A percentile compares a stretch with the other conserved stretches of the same genome.
These are phyloP conservation scores for Vitis amurensis DNA, from an alignment of 164 flowering plant genomes.

Conservation along the genomic window DNA sequence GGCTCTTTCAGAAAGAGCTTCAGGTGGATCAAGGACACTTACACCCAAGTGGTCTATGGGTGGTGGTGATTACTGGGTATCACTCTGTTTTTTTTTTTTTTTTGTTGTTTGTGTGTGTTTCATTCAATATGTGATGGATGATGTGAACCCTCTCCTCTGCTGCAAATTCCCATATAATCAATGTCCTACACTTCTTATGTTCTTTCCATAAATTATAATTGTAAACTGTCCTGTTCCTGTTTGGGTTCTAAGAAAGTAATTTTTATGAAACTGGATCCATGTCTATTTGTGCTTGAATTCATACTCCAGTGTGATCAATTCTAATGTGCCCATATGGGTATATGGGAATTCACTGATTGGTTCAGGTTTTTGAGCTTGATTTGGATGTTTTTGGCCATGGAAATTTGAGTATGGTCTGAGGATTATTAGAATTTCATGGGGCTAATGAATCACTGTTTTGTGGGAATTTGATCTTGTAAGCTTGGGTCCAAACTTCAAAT, in stretches of 20 bases:
- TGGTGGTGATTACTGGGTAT: slow-evolving; percentile 43
- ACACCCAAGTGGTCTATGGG: slow-evolving; percentile 57
- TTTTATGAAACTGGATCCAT: not conserved
- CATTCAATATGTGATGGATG: not conserved
- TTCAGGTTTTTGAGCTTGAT: too few species aligned
- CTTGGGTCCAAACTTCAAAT: too few species aligned
- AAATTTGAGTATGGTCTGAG: not conserved
- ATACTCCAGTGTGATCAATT: not conserved
- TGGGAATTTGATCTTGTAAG: too few species aligned
- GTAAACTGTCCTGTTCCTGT: not conserved
- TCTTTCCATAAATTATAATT: not conserved
- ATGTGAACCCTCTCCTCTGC: not conserved
- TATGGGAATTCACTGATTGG: too few species aligned
- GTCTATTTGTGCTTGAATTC: not conserved
- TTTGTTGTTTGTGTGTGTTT: not conserved
- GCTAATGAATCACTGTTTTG: too few species aligned
- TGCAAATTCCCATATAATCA: not conserved
- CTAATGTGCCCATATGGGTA: not conserved
- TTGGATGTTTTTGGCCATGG: not conserved
- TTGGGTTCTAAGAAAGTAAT: not conserved
- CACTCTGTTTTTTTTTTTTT: not conserved
- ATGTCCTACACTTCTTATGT: not conserved
- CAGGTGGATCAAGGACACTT: slow-evolving; percentile 74
- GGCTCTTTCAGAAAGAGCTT: slow-evolving; percentile 64
- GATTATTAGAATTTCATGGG: too few species aligned